Conservation (phyloP, 2,329 filamentous ascomycete species). For the Talaromyces funiculosus region DNA sequence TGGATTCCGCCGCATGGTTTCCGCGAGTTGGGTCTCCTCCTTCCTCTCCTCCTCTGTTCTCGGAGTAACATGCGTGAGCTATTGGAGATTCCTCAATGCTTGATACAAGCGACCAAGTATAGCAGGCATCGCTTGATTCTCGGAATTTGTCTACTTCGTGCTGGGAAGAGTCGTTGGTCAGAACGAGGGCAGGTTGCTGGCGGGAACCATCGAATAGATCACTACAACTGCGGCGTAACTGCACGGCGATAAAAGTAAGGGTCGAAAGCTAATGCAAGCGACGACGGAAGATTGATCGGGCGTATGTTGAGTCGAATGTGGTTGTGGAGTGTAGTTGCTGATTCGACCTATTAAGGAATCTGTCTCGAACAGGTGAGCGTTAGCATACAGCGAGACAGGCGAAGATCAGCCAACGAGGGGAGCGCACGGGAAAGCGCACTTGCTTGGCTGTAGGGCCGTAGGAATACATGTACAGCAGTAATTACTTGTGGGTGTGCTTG, state of each 20-base stretch:
- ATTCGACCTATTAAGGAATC: not conserved
- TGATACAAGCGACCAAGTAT: not conserved
- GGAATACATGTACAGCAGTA: not conserved
- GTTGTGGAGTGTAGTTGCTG: not conserved
- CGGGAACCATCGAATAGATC: not conserved
- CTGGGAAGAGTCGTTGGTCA: not conserved
- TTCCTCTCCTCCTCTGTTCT: conserved; percentile 5
- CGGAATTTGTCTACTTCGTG: not conserved
- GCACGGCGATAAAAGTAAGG: not conserved
- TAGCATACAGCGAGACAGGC: not conserved
- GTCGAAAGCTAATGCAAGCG: not conserved
- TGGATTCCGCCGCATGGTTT: conserved; percentile 27
- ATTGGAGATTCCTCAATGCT: conserved; percentile 5
- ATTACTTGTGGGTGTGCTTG: not conserved
- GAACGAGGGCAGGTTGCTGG: not conserved
- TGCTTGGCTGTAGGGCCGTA: not conserved
- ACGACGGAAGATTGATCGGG: not conserved
- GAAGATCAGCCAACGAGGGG: not conserved
- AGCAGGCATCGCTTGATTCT: conserved; percentile 13
- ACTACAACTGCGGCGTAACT: not conserved
- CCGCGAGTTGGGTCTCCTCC: not conserved
- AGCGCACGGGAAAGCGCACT: not conserved
- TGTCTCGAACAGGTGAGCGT: not conserved
- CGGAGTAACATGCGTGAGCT: conserved; percentile 10
- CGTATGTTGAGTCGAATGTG: not conserved